Conservation (phyloP, 2,329 filamentous ascomycete species). For the Aspergillus sp. region DNA sequence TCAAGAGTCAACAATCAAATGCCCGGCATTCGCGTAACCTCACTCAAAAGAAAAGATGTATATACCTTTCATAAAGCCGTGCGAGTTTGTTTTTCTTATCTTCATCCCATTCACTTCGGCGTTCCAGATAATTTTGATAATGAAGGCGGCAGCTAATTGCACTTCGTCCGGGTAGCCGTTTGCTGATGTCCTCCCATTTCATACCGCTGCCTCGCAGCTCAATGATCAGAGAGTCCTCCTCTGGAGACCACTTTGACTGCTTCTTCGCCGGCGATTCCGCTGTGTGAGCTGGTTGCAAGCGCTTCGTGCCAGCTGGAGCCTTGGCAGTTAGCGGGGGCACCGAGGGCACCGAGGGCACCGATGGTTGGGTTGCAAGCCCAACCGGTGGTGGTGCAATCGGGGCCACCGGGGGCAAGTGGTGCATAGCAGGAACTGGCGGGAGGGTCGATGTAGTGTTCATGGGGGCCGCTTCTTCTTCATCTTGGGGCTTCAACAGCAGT, state of each 20-base stretch:
- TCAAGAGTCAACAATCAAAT: constrained; percentile 12
- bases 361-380: constrained; percentile 19
- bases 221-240: constrained; percentile 92
- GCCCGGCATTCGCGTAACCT: neutral
- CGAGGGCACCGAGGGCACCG: constrained; percentile 26
- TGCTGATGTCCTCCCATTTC: constrained; percentile 99
- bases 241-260: constrained; percentile 93
- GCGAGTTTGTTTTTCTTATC: constrained; percentile 97
- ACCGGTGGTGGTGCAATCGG: constrained; percentile 24
- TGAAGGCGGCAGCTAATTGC: constrained; percentile 92
- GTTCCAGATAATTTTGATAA: constrained; percentile 96
- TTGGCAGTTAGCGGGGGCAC: constrained; percentile 33
- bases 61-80: constrained; percentile 87
- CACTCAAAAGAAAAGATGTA: constrained; percentile 19
- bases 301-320: constrained; percentile 36
- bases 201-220: constrained; percentile 85
- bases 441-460: constrained; percentile 33
- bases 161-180: constrained; percentile 83
- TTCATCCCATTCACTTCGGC: constrained; percentile 92
- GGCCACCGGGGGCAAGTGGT: constrained; percentile 27
- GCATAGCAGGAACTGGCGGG: constrained; percentile 27
- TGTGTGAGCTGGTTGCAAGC: constrained; percentile 48
- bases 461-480: constrained; percentile 37
- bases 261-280: constrained; percentile 76
- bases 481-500: constrained; percentile 71